Conservation (phyloP, 2,329 filamentous ascomycete species). For the Amesomyces nigricolor region DNA sequence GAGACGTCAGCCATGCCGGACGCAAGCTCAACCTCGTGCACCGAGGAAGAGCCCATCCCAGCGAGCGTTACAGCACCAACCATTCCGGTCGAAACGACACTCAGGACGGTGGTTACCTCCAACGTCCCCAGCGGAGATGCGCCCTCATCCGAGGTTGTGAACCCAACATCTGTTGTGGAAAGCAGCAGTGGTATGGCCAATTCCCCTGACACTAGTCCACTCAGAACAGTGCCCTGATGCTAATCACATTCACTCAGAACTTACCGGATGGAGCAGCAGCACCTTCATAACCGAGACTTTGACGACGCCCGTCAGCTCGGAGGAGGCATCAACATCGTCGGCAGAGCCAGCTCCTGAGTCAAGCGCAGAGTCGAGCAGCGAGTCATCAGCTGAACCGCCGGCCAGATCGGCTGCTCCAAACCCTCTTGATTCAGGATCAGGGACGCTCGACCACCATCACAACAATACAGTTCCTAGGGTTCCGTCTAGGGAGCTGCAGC, state of each 20-base stretch:
- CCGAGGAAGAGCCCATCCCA: not conserved
- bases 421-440: not conserved
- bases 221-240: no score
- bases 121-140: not conserved
- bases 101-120: slow-evolving; percentile 18
- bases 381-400: no score
- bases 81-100: slow-evolving; percentile 24
- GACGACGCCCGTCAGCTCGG: no score
- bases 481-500: not conserved
- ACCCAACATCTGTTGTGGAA: not conserved
- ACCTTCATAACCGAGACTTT: no score
- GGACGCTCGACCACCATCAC: not conserved
- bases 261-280: no score
- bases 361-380: not conserved
- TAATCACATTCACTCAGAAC: no score
- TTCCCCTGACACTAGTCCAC: no score
- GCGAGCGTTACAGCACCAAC: slow-evolving; percentile 1
- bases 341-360: no score
- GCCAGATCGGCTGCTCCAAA: not conserved
- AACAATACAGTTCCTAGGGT: not conserved
- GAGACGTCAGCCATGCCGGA: not conserved
- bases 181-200: not conserved
- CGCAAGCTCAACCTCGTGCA: not conserved
- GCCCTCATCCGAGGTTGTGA: not conserved
- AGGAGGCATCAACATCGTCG: no score